phyloP scores from a whole-genome alignment of 208 protist species.

The Acanthamoeba castellanii region DNA sequence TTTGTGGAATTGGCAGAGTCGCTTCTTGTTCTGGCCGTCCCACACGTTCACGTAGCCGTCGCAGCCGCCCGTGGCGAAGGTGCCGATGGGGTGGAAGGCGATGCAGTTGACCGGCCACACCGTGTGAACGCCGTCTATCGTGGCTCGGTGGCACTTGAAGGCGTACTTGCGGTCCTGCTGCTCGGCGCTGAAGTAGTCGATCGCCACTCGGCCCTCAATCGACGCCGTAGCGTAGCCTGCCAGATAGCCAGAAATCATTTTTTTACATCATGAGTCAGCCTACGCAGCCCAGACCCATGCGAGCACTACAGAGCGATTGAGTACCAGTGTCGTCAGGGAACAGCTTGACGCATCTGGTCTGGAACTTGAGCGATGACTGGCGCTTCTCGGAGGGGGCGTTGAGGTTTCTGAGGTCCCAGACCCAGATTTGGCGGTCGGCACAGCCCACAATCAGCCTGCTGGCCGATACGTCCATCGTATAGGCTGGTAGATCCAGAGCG shows the following conservation, averaged over 20 bases:
- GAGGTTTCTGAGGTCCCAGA: slow-evolving; percentile 58
- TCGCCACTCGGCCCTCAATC: slow-evolving; percentile 89
- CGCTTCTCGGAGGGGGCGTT: slow-evolving; percentile 45
- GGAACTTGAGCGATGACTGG: slow-evolving; percentile 80
- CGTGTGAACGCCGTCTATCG: slow-evolving; percentile 30
- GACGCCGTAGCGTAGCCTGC: slow-evolving; percentile 85
- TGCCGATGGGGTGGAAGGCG: slow-evolving; percentile 85
- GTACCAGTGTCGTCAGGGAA: slow-evolving; percentile 77
- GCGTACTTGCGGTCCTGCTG: slow-evolving; percentile 81
- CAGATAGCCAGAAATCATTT: too few relatives aligned
- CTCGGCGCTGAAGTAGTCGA: slow-evolving; percentile 83
- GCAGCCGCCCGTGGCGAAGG: slow-evolving; percentile 88
- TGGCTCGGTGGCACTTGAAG: slow-evolving; percentile 91
- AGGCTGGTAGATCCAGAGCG: not conserved
- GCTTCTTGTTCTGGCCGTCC: slow-evolving; percentile 65
- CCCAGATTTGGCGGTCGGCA: slow-evolving; percentile 23
- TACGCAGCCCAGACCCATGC: too few relatives aligned
- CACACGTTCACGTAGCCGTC: slow-evolving; percentile 63
- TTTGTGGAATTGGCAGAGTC: not conserved
- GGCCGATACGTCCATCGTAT: slow-evolving; percentile 28
- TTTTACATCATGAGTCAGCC: too few relatives aligned
- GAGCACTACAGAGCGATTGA: not conserved
- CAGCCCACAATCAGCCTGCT: slow-evolving; percentile 8
- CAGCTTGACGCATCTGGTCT: slow-evolving; percentile 76
- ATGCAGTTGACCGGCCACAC: slow-evolving; percentile 90